Percentiles rank a stretch among this genome's conserved stretches.
Evolutionary conservation across 2,329 filamentous ascomycete species (phyloP).

Genomic region (Talaromyces sp.): DNA sequence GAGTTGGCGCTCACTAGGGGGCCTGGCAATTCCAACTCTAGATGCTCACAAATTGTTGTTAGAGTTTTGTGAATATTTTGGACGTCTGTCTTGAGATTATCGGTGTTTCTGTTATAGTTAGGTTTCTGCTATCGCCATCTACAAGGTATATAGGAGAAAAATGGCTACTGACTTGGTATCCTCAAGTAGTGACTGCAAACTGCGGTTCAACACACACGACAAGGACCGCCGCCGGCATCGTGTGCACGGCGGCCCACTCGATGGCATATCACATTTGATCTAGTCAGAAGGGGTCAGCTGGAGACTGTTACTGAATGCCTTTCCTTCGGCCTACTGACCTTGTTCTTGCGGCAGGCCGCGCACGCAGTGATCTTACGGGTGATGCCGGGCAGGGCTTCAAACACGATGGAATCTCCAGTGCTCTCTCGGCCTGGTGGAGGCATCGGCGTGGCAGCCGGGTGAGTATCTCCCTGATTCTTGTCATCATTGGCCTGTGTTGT

Average conservation of each 20-base stretch:
- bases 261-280: conserved; percentile 45
- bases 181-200: conserved; percentile 39
- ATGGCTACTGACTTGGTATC: conserved; percentile 29
- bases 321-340: conserved; percentile 27
- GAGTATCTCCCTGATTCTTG: background rate
- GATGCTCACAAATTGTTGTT: conserved; percentile 27
- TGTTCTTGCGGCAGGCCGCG: conserved; percentile 47
- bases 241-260: conserved; percentile 42
- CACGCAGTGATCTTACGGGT: conserved; percentile 43
- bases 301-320: background rate
- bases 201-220: conserved; percentile 45
- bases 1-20: conserved; percentile 5
- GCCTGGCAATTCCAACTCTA: conserved; percentile 25
- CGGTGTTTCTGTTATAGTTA: conserved; percentile 20
- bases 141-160: background rate
- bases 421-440: conserved; percentile 10
- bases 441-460: conserved; percentile 10
- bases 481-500: background rate
- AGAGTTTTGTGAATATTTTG: conserved; percentile 23
- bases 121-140: background rate
- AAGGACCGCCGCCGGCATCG: conserved; percentile 41
- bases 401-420: conserved; percentile 4
- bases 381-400: conserved; percentile 23
- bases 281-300: conserved; percentile 3
- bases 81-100: conserved; percentile 27